Evolutionary conservation across 176 grass and related monocot species (phyloP).

Genomic region (Typha latifolia): DNA sequence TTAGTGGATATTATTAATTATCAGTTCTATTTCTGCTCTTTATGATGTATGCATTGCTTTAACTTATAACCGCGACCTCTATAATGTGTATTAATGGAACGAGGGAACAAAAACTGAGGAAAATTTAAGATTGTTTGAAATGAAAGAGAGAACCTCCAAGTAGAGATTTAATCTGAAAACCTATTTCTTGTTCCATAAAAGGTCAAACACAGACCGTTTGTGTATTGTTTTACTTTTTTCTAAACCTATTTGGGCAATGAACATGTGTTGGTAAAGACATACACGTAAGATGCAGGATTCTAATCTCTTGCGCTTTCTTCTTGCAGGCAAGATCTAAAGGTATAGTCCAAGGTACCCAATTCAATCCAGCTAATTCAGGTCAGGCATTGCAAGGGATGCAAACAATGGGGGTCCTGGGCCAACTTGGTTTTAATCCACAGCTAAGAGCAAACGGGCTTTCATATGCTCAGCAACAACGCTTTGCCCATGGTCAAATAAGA

Average conservation of each 20-base stretch:
- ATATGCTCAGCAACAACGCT: slow-evolving; percentile 66
- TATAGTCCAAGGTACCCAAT: slow-evolving; percentile 67
- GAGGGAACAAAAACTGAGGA: too few species aligned
- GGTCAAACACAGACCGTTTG: not conserved
- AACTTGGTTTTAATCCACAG: slow-evolving; percentile 55
- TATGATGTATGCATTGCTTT: too few species aligned
- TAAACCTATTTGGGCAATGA: not conserved
- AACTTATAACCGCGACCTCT: too few species aligned
- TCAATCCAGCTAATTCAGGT: slow-evolving; percentile 41
- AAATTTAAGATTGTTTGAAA: not conserved
- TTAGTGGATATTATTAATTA: not conserved
- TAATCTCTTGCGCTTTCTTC: slow-evolving; percentile 11
- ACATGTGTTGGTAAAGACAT: not conserved
- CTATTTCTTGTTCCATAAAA: not conserved
- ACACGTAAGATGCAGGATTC: not conserved
- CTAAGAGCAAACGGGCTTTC: slow-evolving; percentile 77
- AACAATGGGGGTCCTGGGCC: slow-evolving; percentile 75
- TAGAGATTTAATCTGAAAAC: not conserved
- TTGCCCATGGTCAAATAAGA: slow-evolving; percentile 66
- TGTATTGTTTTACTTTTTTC: not conserved
- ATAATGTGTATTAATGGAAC: too few species aligned
- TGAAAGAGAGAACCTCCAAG: not conserved
- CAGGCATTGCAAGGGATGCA: slow-evolving; percentile 91
- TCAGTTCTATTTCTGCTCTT: not conserved
- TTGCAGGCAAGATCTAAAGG: slow-evolving; percentile 80